Evolutionary conservation across 495 filamentous ascomycete species (phyloP).

Genomic region (Penicillium waksmanii): DNA sequence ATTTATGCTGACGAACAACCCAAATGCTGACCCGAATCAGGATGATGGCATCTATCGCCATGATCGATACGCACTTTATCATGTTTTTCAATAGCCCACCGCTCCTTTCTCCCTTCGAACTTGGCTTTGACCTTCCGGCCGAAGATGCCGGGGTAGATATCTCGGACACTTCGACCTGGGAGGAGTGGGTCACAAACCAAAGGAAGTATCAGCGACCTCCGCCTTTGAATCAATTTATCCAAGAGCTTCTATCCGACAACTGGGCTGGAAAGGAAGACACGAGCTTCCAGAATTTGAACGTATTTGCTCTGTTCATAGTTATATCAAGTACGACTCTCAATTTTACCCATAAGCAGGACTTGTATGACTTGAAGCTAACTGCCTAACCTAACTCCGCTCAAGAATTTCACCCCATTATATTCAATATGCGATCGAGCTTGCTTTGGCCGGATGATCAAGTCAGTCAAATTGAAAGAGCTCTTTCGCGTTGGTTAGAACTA

Average conservation of each 20-base stretch:
- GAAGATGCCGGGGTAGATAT: conserved; percentile 22
- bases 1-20: too few species aligned
- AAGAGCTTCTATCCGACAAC: conserved; percentile 14
- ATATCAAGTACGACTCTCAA: conserved; percentile 12
- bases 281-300: conserved; percentile 10
- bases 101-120: conserved; percentile 13
- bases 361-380: too few species aligned
- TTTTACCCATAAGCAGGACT: too few species aligned
- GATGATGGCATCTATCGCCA: conserved; percentile 22
- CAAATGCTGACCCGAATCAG: neutral
- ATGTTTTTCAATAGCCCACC: conserved; percentile 25
- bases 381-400: too few species aligned
- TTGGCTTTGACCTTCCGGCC: conserved; percentile 23
- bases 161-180: conserved; percentile 13
- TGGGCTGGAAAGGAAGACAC: conserved; percentile 11
- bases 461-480: conserved; percentile 16
- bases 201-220: conserved; percentile 13
- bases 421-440: conserved; percentile 9
- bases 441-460: conserved; percentile 1
- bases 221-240: conserved; percentile 9
- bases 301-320: conserved; percentile 19
- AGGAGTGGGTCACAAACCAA: conserved; percentile 14
- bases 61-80: conserved; percentile 23
- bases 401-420: conserved; percentile 22
- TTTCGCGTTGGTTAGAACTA: conserved; percentile 14